phyloP scores from a whole-genome alignment of 371 early-diverging fungal species.

The Gilbertella persicaria region DNA sequence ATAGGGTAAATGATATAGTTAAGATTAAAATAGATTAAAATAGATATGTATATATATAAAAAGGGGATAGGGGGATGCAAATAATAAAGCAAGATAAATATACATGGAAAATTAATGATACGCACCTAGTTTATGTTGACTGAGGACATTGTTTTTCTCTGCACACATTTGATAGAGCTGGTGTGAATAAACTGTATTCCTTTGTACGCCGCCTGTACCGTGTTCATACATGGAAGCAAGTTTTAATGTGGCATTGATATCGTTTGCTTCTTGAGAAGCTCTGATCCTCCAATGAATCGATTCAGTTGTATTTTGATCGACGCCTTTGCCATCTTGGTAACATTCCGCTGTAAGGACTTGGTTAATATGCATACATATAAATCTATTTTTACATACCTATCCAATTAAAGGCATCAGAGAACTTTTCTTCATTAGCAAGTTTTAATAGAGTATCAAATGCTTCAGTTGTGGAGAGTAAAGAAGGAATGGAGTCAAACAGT shows the following conservation, averaged over 20 bases:
- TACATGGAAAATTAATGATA: conserved; percentile 2
- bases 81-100: conserved; percentile 1
- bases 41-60: no score
- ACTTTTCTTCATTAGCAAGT: conserved; percentile 32
- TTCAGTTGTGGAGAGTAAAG: conserved; percentile 14
- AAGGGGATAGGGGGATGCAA: background rate
- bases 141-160: conserved; percentile 31
- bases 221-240: conserved; percentile 33
- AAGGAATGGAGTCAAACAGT: background rate
- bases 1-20: background rate
- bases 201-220: conserved; percentile 20
- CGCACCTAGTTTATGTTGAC: conserved; percentile 39
- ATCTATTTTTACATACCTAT: conserved; percentile 26
- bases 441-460: conserved; percentile 27
- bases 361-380: background rate
- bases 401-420: conserved; percentile 40
- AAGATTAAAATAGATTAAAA: background rate
- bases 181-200: conserved; percentile 15
- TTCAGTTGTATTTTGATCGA: conserved; percentile 11
- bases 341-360: conserved; percentile 35
- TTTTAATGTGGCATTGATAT: conserved; percentile 30
- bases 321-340: conserved; percentile 36
- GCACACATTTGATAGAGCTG: conserved; percentile 23
- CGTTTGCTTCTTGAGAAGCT: conserved; percentile 27
- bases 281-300: conserved; percentile 31